Base-by-base conservation (phyloP, 2,329 filamentous ascomycete genomes). In the Verticillium zaregamsianum region DNA sequence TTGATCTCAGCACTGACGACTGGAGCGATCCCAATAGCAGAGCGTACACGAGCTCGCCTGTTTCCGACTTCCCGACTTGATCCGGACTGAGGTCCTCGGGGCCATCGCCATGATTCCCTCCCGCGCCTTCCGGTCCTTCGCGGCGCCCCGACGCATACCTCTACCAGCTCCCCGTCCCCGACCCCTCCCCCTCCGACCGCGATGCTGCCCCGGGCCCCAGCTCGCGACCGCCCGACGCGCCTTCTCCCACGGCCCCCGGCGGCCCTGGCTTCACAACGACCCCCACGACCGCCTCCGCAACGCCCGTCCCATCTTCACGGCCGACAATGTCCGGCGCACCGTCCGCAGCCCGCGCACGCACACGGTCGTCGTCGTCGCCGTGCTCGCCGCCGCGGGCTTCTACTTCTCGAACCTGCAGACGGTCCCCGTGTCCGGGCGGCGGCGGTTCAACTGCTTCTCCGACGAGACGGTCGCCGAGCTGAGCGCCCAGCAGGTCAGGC, bases 401-500 rank as follows among this genome's bases (percentile, higher is more conserved):
- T 93, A 92, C 77, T 78, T 87, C 61, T 80, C 77, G 70, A 89
- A 93, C 71, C 77, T 91, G 52, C 88, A 94, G 73, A 84, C 83
- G 35, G 90, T 93, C 15, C 90, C 90, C 2, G 83, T 92, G 7
- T 90, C 87, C 5, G 88, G 89, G 0, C 84, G 91, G 9, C 80
- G 80, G 68, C 83, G 91, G 39, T 94, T 94, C 82, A 93, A 93
- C 73, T 85, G 86, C 71, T 83, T 87, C 64, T 79, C 78, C 39
- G 78, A 86, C 7, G 78, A 79, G 25, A 73, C 79, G 6, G 86
- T 91, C 59, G 80, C 82, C 57, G 71, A 76, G 59, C 75, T 85
- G 35, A 82, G 80, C n/a, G 72, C 80, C 61, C 72, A 80, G 61
- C 79, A 86, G 69, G 86, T 88, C 68, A 76, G 82, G 64, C 75